Conservation (phyloP, 805 yeast genomes). For the Myxozyma lipomycoides region DNA sequence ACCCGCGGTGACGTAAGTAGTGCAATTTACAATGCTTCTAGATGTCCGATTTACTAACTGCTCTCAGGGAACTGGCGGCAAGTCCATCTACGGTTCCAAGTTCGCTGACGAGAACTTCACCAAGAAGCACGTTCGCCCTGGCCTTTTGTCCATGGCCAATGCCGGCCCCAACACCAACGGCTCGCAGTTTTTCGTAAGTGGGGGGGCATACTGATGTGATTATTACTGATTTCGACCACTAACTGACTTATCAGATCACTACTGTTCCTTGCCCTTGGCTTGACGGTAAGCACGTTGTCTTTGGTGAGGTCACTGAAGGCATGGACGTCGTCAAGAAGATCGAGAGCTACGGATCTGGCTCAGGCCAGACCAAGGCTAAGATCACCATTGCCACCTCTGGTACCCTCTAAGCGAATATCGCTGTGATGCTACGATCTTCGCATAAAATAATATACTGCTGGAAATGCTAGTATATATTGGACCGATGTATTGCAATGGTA, state of each 20-base stretch:
- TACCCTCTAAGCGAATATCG: not conserved
- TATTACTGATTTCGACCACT: conserved; percentile 24
- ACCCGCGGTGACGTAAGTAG: conserved; percentile 56
- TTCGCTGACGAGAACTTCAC: conserved; percentile 73
- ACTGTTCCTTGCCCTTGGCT: conserved; percentile 90
- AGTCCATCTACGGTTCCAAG: conserved; percentile 68
- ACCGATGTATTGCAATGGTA: too few relatives aligned
- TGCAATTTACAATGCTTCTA: not conserved
- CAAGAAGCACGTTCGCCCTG: conserved; percentile 69
- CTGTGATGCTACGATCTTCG: too few relatives aligned
- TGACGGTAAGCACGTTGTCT: conserved; percentile 92
- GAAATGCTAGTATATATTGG: too few relatives aligned
- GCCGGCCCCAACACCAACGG: conserved; percentile 74
- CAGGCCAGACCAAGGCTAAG: conserved; percentile 63
- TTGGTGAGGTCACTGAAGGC: conserved; percentile 85
- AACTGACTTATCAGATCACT: conserved; percentile 48
- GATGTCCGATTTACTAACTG: not conserved
- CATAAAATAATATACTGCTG: too few relatives aligned
- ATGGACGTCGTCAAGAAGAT: conserved; percentile 78
- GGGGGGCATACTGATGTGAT: conserved; percentile 61
- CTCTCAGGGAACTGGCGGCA: conserved; percentile 76
- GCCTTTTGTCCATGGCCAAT: conserved; percentile 70
- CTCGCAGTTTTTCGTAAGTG: conserved; percentile 71
- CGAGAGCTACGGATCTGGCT: conserved; percentile 66
- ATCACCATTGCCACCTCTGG: conserved; percentile 51